Conservation (phyloP, 495 filamentous ascomycete species). For the Penicillium angulare region DNA sequence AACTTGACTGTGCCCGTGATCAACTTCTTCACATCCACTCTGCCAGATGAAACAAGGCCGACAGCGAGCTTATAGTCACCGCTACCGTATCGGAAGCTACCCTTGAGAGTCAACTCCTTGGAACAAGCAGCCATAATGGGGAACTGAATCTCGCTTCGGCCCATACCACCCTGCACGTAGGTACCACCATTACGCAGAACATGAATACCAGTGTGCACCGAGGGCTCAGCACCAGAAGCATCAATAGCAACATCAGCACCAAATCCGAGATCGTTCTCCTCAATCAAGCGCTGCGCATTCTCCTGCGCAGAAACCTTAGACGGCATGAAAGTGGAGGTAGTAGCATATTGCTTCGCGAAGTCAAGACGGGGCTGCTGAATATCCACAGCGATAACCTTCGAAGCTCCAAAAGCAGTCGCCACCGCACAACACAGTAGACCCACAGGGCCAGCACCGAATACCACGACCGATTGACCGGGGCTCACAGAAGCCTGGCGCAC, state of each 20-base stretch:
- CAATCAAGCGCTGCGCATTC: slow-evolving; percentile 41
- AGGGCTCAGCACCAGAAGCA: slow-evolving; percentile 54
- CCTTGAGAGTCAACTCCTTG: slow-evolving; percentile 52
- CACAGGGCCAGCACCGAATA: slow-evolving; percentile 56
- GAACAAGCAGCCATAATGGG: slow-evolving; percentile 57
- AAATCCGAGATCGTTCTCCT: slow-evolving; percentile 41
- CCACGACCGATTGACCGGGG: slow-evolving; percentile 50
- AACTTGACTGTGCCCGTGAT: slow-evolving; percentile 54
- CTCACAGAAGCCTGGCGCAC: slow-evolving; percentile 43
- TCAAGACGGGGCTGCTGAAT: slow-evolving; percentile 50
- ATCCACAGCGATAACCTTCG: slow-evolving; percentile 53
- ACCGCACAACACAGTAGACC: slow-evolving; percentile 55
- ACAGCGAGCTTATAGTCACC: slow-evolving; percentile 57
- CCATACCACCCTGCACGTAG: slow-evolving; percentile 62
- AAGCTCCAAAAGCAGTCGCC: slow-evolving; percentile 51
- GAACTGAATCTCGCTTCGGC: slow-evolving; percentile 53
- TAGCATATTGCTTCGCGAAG: slow-evolving; percentile 51
- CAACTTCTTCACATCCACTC: slow-evolving; percentile 49
- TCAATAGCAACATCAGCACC: slow-evolving; percentile 59
- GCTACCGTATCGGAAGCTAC: slow-evolving; percentile 53
- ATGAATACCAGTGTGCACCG: slow-evolving; percentile 53
- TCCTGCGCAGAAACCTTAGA: slow-evolving; percentile 31
- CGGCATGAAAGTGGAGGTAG: slow-evolving; percentile 43
- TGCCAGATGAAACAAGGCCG: slow-evolving; percentile 49
- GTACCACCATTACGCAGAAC: slow-evolving; percentile 52